Evolutionary conservation across 352 stramenopile species (phyloP).

Genomic region (Thalassiosira exigua): DNA sequence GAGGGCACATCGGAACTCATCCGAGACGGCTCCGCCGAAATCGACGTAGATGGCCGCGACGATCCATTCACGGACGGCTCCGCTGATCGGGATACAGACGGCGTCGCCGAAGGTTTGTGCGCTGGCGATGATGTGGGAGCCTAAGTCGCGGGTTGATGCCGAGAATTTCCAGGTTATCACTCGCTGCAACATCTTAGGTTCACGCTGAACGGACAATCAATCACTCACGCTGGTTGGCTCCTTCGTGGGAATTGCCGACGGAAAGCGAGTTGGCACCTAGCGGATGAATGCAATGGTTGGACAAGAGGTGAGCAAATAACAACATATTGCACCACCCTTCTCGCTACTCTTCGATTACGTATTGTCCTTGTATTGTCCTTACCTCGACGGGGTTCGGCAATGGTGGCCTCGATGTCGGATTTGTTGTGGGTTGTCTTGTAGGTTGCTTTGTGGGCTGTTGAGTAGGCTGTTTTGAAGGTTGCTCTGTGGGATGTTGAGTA

Average conservation of each 20-base stretch:
- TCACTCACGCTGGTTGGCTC: not conserved
- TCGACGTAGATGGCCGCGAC: not conserved
- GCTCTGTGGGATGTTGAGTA: too few relatives aligned
- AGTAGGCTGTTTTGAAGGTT: not conserved
- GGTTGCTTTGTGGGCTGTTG: not conserved
- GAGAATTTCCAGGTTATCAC: not conserved
- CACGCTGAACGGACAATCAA: not conserved
- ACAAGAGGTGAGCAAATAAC: too few relatives aligned
- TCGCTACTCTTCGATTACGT: too few relatives aligned
- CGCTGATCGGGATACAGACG: not conserved
- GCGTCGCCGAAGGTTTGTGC: not conserved
- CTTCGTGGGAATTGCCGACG: not conserved
- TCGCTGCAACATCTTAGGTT: not conserved
- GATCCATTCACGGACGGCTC: not conserved
- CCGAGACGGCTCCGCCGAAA: not conserved
- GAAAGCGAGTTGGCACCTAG: slow-evolving; percentile 4
- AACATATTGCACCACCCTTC: too few relatives aligned
- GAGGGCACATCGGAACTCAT: slow-evolving; percentile 1
- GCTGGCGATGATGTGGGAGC: not conserved
- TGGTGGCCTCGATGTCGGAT: too few relatives aligned
- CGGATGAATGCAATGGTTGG: too few relatives aligned
- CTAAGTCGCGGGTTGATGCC: not conserved
- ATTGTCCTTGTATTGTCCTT: too few relatives aligned
- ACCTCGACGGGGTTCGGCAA: too few relatives aligned
- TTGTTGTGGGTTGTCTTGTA: too few relatives aligned